These are phyloP conservation scores for Sugiyamaella grinbergsii DNA, from an alignment of 1,139 yeast species.

Conservation along the genomic window DNA sequence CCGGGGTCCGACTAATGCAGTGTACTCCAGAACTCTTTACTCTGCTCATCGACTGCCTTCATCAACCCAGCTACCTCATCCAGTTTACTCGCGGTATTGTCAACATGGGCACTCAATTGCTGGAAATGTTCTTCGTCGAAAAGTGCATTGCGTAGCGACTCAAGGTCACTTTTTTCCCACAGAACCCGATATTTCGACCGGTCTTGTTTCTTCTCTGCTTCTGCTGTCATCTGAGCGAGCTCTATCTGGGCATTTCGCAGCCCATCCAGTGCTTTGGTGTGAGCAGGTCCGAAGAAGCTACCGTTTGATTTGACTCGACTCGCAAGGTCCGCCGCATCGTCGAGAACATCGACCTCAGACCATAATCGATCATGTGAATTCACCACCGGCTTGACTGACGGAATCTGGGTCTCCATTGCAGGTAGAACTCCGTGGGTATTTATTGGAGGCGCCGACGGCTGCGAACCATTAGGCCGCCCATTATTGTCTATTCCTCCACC, in stretches of 20 bases:
- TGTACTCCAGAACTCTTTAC: conserved; percentile 38
- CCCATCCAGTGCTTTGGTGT: conserved; percentile 56
- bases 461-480: conserved; percentile 4
- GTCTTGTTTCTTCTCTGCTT: conserved; percentile 37
- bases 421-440: conserved; percentile 14
- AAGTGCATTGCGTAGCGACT: conserved; percentile 42
- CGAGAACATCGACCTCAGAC: conserved; percentile 86
- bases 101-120: conserved; percentile 45
- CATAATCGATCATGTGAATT: conserved; percentile 68
- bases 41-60: conserved; percentile 42
- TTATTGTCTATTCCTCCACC: neutral
- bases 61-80: conserved; percentile 48
- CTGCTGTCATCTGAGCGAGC: conserved; percentile 58
- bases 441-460: conserved; percentile 8
- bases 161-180: conserved; percentile 43
- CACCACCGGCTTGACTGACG: conserved; percentile 40
- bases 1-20: conserved; percentile 6
- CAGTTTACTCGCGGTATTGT: conserved; percentile 46
- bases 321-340: conserved; percentile 73
- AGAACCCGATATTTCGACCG: conserved; percentile 34
- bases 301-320: conserved; percentile 54
- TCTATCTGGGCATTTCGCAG: conserved; percentile 64
- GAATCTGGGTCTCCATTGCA: conserved; percentile 28
- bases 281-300: conserved; percentile 64
- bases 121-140: conserved; percentile 51